A percentile compares a stretch with the other conserved stretches of the same genome.
phyloP scores from a whole-genome alignment of 345 rosid genomes.

The Orychophragmus violaceus region DNA sequence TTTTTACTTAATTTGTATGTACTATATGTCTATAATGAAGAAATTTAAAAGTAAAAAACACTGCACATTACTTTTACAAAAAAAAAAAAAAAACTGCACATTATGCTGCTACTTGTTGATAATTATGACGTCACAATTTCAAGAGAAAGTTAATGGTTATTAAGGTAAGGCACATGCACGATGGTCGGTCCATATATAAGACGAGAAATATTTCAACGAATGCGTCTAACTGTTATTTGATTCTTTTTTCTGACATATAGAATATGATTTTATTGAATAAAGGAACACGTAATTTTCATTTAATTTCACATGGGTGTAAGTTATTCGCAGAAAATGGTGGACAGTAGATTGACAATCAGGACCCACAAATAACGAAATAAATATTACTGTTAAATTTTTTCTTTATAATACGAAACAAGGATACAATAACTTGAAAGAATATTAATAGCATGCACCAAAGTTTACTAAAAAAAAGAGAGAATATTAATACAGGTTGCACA shows the following conservation, averaged over 20 bases:
- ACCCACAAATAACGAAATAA: constrained; percentile 12
- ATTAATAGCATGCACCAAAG: constrained; percentile 25
- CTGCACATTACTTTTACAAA: too few species aligned
- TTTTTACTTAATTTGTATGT: background rate
- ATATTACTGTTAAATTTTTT: background rate
- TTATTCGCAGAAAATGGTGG: constrained; percentile 4
- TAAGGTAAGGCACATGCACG: constrained; percentile 1
- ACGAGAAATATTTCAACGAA: background rate
- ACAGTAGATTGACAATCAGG: background rate
- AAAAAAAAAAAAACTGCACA: too few species aligned
- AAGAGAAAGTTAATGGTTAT: background rate
- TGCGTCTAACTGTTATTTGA: background rate
- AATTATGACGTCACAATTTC: constrained; percentile 1
- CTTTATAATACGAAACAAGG: constrained; percentile 14
- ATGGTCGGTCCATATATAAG: constrained; percentile 1
- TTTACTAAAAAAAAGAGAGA: too few species aligned
- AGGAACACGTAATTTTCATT: constrained; percentile 3
- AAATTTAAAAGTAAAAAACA: background rate
- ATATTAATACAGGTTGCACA: constrained; percentile 24
- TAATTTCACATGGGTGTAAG: constrained; percentile 20
- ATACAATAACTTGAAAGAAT: constrained; percentile 8
- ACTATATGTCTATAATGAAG: background rate
- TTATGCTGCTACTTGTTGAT: background rate
- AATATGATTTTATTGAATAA: background rate
- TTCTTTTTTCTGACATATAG: background rate